phyloP scores from a whole-genome alignment of 441 rosid species.

The Eutrema salsugineum region DNA sequence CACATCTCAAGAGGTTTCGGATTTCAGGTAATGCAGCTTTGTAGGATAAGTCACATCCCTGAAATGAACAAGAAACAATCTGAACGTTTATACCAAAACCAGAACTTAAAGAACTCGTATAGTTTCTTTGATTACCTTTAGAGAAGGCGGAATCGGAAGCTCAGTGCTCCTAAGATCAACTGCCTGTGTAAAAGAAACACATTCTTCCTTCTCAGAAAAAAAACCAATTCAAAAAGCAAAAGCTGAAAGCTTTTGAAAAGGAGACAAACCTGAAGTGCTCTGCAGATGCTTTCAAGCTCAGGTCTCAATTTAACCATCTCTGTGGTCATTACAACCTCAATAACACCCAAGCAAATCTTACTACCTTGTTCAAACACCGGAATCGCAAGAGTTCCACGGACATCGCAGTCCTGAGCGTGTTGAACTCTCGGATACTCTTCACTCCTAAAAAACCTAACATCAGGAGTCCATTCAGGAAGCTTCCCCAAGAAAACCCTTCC shows the following conservation, averaged over 20 bases:
- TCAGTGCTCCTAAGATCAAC: conserved; percentile 80
- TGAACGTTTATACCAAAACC: neutral
- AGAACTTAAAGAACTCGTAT: neutral
- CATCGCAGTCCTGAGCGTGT: conserved; percentile 72
- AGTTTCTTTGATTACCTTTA: conserved; percentile 42
- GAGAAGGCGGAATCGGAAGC: conserved; percentile 31
- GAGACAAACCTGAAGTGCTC: conserved; percentile 77
- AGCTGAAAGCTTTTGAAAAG: conserved; percentile 3
- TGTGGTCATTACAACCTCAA: conserved; percentile 79
- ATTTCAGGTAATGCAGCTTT: conserved; percentile 79
- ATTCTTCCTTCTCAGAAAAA: neutral
- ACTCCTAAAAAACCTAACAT: conserved; percentile 82
- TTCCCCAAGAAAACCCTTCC: conserved; percentile 82
- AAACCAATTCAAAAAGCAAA: neutral
- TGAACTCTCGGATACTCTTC: conserved; percentile 74
- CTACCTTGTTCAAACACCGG: conserved; percentile 91
- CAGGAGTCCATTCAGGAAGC: conserved; percentile 97
- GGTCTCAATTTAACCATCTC: conserved; percentile 58
- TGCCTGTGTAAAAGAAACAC: conserved; percentile 46
- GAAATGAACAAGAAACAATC: conserved; percentile 16
- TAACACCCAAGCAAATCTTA: conserved; percentile 80
- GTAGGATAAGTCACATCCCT: conserved; percentile 51
- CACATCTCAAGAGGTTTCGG: conserved; percentile 60
- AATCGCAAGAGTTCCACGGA: conserved; percentile 83
- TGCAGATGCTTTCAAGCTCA: conserved; percentile 80